These are phyloP conservation scores for Chionographis japonica DNA, from an alignment of 106 monocot genomes.

Conservation along the genomic window DNA sequence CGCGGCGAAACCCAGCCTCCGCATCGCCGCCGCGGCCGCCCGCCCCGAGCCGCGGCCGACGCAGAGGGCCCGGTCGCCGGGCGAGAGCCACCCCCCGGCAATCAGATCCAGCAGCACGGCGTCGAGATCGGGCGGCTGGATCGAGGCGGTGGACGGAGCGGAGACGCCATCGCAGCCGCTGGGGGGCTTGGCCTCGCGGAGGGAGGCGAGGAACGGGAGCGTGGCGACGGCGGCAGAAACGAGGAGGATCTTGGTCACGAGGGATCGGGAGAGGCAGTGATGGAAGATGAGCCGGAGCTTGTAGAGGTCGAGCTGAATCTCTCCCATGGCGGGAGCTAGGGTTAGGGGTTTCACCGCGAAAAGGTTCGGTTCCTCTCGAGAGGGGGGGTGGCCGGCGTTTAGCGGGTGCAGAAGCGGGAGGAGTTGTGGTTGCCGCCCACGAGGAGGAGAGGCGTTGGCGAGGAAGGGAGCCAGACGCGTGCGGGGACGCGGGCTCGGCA, in stretches of 20 bases:
- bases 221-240: constrained; percentile 1
- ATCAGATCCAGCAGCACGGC: not conserved
- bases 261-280: not conserved
- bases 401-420: constrained; percentile 9
- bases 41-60: not conserved
- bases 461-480: not conserved
- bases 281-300: constrained; percentile 1
- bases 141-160: not conserved
- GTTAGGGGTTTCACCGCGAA: not conserved
- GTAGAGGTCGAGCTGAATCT: not conserved
- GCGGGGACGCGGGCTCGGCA: not conserved
- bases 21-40: constrained; percentile 1
- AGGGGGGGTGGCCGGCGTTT: not conserved
- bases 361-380: too few species aligned
- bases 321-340: too few species aligned
- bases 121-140: not conserved
- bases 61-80: not conserved
- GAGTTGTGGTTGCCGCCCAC: constrained; percentile 6
- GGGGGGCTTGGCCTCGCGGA: not conserved
- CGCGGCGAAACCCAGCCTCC: not conserved
- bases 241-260: constrained; percentile 7
- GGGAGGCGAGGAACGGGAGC: not conserved
- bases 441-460: not conserved
- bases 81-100: not conserved
- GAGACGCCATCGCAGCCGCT: not conserved